phyloP scores from a whole-genome alignment of 208 protist genomes.

The Wallacemonas sp. region DNA sequence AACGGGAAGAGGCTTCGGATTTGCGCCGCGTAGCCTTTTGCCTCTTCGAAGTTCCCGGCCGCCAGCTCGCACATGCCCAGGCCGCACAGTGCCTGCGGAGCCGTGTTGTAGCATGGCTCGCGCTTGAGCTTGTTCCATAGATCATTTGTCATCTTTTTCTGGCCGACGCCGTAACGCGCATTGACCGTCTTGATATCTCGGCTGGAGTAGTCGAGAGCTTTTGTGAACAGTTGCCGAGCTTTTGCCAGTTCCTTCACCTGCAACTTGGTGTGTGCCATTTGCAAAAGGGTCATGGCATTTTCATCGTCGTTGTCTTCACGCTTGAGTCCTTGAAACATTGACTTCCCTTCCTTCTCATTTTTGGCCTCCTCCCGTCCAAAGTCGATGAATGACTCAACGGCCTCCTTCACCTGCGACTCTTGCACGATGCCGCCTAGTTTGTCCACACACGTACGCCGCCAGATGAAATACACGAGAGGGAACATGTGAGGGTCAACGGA shows the following conservation, averaged over 20 bases:
- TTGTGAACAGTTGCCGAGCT: conserved; percentile 64
- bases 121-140: conserved; percentile 67
- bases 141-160: conserved; percentile 74
- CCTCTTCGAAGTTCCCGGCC: conserved; percentile 39
- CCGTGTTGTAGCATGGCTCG: conserved; percentile 79
- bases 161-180: conserved; percentile 45
- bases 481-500: conserved; percentile 75
- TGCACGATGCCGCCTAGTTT: conserved; percentile 76
- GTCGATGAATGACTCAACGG: conserved; percentile 85
- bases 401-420: conserved; percentile 84
- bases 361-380: conserved; percentile 61
- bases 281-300: conserved; percentile 84
- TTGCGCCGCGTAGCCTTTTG: conserved; percentile 29
- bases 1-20: conserved; percentile 74
- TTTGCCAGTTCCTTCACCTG: conserved; percentile 70
- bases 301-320: conserved; percentile 82
- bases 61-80: conserved; percentile 79
- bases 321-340: conserved; percentile 56
- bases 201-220: conserved; percentile 50
- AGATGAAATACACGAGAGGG: conserved; percentile 83
- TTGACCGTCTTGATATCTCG: conserved; percentile 55
- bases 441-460: conserved; percentile 60
- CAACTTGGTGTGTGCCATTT: conserved; percentile 59
- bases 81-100: conserved; percentile 74
- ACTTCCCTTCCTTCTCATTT: conserved; percentile 57